Evolutionary conservation across 2,329 filamentous ascomycete genomes (phyloP).

Genomic region (Aspergillus fructus): DNA sequence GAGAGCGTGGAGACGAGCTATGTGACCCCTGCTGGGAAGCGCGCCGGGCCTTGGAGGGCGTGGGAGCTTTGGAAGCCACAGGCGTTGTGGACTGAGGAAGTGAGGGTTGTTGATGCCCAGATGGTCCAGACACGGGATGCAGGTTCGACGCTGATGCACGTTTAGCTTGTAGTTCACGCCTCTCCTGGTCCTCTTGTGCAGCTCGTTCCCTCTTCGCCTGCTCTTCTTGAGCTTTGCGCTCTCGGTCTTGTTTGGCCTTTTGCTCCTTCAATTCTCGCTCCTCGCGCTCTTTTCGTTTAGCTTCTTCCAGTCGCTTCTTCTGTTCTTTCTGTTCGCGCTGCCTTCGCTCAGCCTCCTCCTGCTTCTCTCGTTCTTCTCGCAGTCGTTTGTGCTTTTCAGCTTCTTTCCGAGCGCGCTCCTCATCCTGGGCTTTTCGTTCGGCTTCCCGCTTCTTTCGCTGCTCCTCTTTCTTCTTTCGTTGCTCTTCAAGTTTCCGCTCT

Average conservation of each 20-base stretch:
- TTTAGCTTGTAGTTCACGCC: constrained; percentile 41
- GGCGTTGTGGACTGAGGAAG: constrained; percentile 78
- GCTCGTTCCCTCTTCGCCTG: constrained; percentile 54
- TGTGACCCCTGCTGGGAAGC: constrained; percentile 75
- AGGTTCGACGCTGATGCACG: constrained; percentile 60
- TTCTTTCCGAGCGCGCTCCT: constrained; percentile 81
- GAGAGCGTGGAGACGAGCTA: constrained; percentile 62
- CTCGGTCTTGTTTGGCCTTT: constrained; percentile 62
- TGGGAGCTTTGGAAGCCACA: constrained; percentile 76
- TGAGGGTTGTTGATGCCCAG: constrained; percentile 66
- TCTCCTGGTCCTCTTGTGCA: constrained; percentile 45
- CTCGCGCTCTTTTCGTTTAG: constrained; percentile 75
- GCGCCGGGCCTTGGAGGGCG: constrained; percentile 73
- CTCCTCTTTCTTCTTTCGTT: constrained; percentile 79
- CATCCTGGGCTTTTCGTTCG: constrained; percentile 85
- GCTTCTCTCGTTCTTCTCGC: constrained; percentile 81
- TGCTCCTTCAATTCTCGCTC: constrained; percentile 62
- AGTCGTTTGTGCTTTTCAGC: constrained; percentile 75
- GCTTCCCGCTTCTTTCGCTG: constrained; percentile 88
- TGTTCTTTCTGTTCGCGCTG: constrained; percentile 74
- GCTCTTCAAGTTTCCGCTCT: constrained; percentile 75
- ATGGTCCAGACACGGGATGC: constrained; percentile 47
- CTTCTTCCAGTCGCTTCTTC: constrained; percentile 70
- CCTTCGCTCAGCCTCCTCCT: constrained; percentile 83
- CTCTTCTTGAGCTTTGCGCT: constrained; percentile 51